Percentiles rank a stretch among this genome's conserved stretches.
phyloP scores from a whole-genome alignment of 192 early-diverging fungal genomes.

The Entomortierella parvispora region DNA sequence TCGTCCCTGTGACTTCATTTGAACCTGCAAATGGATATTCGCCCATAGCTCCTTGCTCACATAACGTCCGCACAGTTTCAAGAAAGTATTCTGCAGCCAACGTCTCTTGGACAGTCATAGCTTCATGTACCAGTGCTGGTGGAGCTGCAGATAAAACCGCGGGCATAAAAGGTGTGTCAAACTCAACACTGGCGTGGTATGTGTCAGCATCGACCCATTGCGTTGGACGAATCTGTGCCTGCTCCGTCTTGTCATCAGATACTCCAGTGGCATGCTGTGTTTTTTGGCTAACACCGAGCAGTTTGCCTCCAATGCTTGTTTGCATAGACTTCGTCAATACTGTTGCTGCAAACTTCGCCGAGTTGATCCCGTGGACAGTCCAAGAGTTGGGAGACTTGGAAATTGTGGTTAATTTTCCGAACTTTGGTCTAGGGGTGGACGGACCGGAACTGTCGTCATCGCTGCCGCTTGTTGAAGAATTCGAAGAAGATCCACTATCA shows the following conservation, averaged over 20 bases:
- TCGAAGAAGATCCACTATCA: constrained; percentile 22
- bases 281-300: not conserved
- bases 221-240: constrained; percentile 5
- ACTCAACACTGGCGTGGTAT: constrained; percentile 37
- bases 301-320: not conserved
- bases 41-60: constrained; percentile 60
- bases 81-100: constrained; percentile 41
- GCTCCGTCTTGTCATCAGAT: not conserved
- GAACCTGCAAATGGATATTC: constrained; percentile 64
- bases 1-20: constrained; percentile 54
- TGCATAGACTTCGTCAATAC: constrained; percentile 14
- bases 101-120: constrained; percentile 14
- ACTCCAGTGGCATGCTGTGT: not conserved
- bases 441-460: constrained; percentile 16
- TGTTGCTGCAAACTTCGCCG: constrained; percentile 26
- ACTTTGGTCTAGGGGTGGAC: not conserved
- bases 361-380: constrained; percentile 31
- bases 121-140: constrained; percentile 34
- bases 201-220: too few relatives aligned
- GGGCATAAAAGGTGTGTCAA: constrained; percentile 43
- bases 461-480: constrained; percentile 24
- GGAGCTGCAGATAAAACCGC: constrained; percentile 32
- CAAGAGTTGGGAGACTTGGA: not conserved
- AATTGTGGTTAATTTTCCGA: constrained; percentile 2
- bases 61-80: constrained; percentile 55